Percentiles rank a stretch among this genome's conserved stretches.
These are phyloP conservation scores for Stereum hirsutum DNA, from an alignment of 1,284 basidiomycete genomes.

Conservation along the genomic window DNA sequence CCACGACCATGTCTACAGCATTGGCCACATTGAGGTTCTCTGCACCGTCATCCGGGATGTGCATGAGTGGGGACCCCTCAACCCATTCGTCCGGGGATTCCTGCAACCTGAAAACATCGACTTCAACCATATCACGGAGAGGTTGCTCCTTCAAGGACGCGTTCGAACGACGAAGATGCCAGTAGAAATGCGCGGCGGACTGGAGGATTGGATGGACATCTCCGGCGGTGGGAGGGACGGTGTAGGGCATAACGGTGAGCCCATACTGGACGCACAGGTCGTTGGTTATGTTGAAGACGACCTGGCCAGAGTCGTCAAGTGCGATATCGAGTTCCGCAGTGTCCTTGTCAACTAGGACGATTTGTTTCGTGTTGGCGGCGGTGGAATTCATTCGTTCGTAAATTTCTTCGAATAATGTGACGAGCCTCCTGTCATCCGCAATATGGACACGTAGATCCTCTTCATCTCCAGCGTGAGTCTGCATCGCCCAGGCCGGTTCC, in stretches of 20 bases:
- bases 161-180: conserved; percentile 4
- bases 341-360: conserved; percentile 4
- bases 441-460: conserved; percentile 2
- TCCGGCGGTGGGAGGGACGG: background rate
- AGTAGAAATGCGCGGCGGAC: conserved; percentile 2
- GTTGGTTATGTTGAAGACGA: background rate
- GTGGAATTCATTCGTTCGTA: background rate
- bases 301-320: background rate
- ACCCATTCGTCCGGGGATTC: too few species aligned
- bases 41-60: too few species aligned
- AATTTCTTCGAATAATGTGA: background rate
- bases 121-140: too few species aligned
- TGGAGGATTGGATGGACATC: background rate
- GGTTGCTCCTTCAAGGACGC: too few species aligned
- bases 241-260: background rate
- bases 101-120: too few species aligned
- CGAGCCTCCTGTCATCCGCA: background rate
- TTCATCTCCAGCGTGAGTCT: background rate
- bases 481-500: too few species aligned
- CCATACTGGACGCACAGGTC: background rate
- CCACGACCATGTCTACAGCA: too few species aligned
- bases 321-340: background rate
- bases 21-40: too few species aligned
- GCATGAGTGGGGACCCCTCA: too few species aligned
- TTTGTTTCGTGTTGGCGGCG: background rate